A percentile compares a stretch with the other conserved stretches of the same genome.
phyloP scores from a whole-genome alignment of 495 filamentous ascomycete genomes.

The Xylaria sp. region DNA sequence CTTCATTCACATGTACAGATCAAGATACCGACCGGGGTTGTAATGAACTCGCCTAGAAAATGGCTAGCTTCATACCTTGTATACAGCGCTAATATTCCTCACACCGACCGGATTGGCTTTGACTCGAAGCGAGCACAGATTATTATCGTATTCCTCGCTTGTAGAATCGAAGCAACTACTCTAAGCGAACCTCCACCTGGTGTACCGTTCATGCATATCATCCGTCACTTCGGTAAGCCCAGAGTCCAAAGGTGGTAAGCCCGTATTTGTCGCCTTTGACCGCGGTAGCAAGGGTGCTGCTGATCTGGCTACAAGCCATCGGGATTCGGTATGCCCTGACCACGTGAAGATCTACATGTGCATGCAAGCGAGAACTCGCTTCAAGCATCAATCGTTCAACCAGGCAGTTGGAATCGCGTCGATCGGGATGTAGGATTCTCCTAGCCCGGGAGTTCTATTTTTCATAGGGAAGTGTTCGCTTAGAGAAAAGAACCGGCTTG shows the following conservation, averaged over 20 bases:
- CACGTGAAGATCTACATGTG: conserved; percentile 9
- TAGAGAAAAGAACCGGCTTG: conserved; percentile 10
- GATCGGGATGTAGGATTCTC: not conserved
- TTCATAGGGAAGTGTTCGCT: not conserved
- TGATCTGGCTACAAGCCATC: not conserved
- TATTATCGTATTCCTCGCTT: not conserved
- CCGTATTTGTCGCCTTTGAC: not conserved
- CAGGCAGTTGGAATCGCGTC: conserved; percentile 1
- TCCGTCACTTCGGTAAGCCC: not conserved
- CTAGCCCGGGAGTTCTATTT: not conserved
- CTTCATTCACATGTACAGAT: not conserved
- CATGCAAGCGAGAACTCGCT: conserved; percentile 7
- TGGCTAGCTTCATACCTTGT: not conserved
- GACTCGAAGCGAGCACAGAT: conserved; percentile 3
- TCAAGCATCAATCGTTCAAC: not conserved
- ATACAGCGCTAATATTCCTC: not conserved
- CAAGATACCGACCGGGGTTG: not conserved
- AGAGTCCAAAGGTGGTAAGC: not conserved
- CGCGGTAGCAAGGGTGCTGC: not conserved
- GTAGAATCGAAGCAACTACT: not conserved
- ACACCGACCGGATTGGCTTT: not conserved
- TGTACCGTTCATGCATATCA: not conserved
- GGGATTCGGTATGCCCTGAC: too few relatives aligned
- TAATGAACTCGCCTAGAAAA: not conserved
- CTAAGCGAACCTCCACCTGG: conserved; percentile 2